Base-by-base conservation (phyloP, 2,329 filamentous ascomycete species). In the Colletotrichum filicis region DNA sequence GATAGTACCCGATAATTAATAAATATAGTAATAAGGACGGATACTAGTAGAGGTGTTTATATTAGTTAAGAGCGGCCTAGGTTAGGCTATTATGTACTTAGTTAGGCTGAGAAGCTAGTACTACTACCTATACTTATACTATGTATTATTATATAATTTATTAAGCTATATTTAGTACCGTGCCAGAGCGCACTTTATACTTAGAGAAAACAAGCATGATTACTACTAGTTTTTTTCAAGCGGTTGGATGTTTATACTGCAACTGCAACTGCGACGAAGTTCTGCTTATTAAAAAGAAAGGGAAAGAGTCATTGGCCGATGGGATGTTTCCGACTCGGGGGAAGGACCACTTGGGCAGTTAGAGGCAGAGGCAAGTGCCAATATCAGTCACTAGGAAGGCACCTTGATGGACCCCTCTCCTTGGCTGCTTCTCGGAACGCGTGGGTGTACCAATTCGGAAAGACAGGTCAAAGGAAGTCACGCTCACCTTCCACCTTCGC, bases 351-450 rank as follows among this genome's bases (percentile, higher is more conserved):
- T 63, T 24, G 35, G 55, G 53, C 32, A 35, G 32, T 35, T 35
- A 35, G 32, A 12, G 32, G 32, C 30, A 70, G 55, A 49, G 30
- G 32, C n/a, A 35, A 64, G 12, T 42, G 37, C 37, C 14, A 42
- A 42, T 42, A 19, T 19, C 37, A 42, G 14, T 19, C 14, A 42
- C 37, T 42, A 42, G 16, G 37, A 42, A 42, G 14, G 70, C 60
- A 73, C 70, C 70, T 70, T 73, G 70, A 73, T 73, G 70, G 70
- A 61, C 26, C 66, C 60, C 30, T 49, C 42, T 49, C 19, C 42
- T 22, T 22, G 16, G 19, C 42, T 22, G 16, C 42, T n/a, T 49
- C 26, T 68, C 55, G 24, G 32, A 65, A 55, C 26, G 42, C 24
- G 53, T 28, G 37, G 42, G 12, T 71, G 24, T 46, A 49, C 59